phyloP scores from a whole-genome alignment of 192 early-diverging fungal genomes.

The Coemansia guatemalensis region DNA sequence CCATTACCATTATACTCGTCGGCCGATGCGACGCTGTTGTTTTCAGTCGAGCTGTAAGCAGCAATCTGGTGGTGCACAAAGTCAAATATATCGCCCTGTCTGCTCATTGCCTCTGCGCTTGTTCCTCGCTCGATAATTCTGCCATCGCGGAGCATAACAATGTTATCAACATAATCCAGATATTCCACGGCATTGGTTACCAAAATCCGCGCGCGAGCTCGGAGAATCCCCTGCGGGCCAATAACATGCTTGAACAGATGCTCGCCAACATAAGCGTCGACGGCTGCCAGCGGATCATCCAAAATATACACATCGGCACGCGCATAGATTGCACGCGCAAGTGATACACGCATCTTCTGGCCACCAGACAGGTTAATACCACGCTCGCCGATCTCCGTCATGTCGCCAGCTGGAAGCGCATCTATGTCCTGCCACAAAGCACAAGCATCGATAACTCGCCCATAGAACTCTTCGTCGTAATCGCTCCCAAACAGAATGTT shows the following conservation, averaged over 20 bases:
- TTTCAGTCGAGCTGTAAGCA: conserved; percentile 4
- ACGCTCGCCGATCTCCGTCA: conserved; percentile 61
- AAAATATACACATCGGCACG: conserved; percentile 63
- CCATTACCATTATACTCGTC: conserved; percentile 20
- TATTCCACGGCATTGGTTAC: conserved; percentile 59
- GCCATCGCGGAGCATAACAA: conserved; percentile 56
- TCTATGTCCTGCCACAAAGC: conserved; percentile 55
- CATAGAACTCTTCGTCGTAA: conserved; percentile 55
- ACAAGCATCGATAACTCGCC: conserved; percentile 57
- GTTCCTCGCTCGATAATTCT: conserved; percentile 49
- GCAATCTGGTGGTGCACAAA: conserved; percentile 41
- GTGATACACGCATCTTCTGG: conserved; percentile 61
- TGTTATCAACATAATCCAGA: conserved; percentile 47
- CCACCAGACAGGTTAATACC: conserved; percentile 61
- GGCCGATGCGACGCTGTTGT: conserved; percentile 6
- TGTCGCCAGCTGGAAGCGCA: conserved; percentile 54
- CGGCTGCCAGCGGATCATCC: conserved; percentile 70
- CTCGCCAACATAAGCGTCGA: conserved; percentile 60
- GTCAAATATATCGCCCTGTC: conserved; percentile 36
- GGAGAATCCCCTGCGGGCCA: conserved; percentile 47
- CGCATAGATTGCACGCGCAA: conserved; percentile 63
- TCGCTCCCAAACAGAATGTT: conserved; percentile 65
- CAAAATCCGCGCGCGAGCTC: conserved; percentile 50
- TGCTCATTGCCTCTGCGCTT: conserved; percentile 42
- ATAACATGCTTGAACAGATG: conserved; percentile 56